These are phyloP conservation scores for Ophiostoma ulmi DNA, from an alignment of 2,329 filamentous ascomycete species.

Conservation along the genomic window DNA sequence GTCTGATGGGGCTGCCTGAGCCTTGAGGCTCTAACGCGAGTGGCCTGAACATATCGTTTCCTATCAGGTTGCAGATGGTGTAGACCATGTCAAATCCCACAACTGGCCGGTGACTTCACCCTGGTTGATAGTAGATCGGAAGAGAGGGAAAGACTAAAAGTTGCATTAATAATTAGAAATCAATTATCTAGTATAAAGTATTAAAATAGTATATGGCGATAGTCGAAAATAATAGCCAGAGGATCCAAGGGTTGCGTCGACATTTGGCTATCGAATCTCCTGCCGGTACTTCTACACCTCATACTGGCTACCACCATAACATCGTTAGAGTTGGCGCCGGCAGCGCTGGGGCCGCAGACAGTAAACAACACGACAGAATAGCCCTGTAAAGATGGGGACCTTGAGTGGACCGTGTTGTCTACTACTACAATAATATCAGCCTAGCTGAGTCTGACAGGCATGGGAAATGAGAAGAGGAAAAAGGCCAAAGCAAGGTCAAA, in stretches of 20 bases:
- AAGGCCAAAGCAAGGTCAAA: neutral
- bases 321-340: neutral
- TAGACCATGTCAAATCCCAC: neutral
- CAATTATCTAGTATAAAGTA: too few species aligned
- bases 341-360: neutral
- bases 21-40: neutral
- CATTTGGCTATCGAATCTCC: too few species aligned
- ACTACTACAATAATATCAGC: neutral
- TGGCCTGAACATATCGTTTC: neutral
- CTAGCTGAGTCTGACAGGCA: neutral
- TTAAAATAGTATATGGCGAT: too few species aligned
- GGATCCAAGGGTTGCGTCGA: too few species aligned
- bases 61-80: neutral
- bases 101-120: neutral
- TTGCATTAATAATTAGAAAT: too few species aligned
- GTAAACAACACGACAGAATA: neutral
- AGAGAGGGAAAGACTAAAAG: too few species aligned
- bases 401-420: neutral
- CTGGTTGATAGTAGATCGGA: too few species aligned
- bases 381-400: slow-evolving; percentile 15
- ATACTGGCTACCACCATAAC: neutral
- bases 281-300: too few species aligned
- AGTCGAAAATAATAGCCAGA: too few species aligned
- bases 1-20: neutral
- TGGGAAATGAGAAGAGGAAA: neutral